A percentile compares a stretch with the other conserved stretches of the same genome.
These are phyloP conservation scores for Solanum bulbocastanum DNA, from an alignment of 257 asterid species.

Conservation along the genomic window DNA sequence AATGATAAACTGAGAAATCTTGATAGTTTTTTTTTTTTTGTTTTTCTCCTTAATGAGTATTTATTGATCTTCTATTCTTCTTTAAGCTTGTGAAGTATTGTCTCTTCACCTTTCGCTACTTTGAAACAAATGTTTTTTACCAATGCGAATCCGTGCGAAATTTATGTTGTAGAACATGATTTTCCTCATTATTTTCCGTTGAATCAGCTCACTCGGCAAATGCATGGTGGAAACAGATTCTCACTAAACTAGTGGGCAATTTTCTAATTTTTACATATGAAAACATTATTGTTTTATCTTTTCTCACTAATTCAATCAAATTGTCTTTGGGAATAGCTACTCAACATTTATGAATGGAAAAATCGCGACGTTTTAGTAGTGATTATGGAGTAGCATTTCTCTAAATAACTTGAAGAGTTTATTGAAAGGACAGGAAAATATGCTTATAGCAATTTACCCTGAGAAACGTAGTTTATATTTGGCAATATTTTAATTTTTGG, in stretches of 20 bases:
- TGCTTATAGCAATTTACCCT: background rate
- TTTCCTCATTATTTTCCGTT: too few species aligned
- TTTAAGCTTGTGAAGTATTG: background rate
- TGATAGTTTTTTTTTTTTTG: background rate
- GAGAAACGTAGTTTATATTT: background rate
- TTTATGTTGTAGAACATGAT: background rate
- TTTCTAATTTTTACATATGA: too few species aligned
- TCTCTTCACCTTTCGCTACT: background rate
- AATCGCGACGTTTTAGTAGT: background rate
- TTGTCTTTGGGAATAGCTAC: background rate
- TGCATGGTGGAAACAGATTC: fast-evolving
- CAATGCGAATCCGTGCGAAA: background rate
- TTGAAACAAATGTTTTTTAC: background rate
- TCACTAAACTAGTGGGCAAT: background rate
- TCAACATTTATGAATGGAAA: too few species aligned
- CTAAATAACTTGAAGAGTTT: background rate
- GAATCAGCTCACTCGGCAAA: background rate
- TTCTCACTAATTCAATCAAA: too few species aligned
- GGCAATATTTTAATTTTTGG: background rate
- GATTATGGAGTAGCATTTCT: background rate
- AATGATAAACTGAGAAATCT: background rate
- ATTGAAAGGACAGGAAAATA: background rate
- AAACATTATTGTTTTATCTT: too few species aligned
- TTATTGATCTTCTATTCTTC: background rate
- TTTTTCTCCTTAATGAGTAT: background rate